Base-by-base conservation (phyloP, 2,329 filamentous ascomycete genomes). In the Phaeomoniella chlamydospora region DNA sequence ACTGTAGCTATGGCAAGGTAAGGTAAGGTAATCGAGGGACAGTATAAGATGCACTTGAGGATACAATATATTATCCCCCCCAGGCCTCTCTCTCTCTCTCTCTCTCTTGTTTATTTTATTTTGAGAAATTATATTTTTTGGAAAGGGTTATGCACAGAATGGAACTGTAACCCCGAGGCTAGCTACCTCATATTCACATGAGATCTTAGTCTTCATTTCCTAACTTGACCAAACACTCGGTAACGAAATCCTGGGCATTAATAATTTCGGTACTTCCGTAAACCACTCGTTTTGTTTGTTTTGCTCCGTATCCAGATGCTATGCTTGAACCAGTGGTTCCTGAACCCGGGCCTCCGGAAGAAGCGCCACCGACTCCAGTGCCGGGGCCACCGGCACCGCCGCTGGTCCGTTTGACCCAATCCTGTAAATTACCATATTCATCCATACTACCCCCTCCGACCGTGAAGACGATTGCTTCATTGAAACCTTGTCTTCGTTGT, bases 381-480 rank as follows among this genome's bases (percentile, higher is more conserved):
- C 64, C 65, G n/a, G n/a, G n/a, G 22, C 59, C 59, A 11, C 74
- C 74, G 33, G 68, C 67, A 33, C 55, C 58, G 29, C 63, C 64
- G 35, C 61, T 68, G 3, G 84, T 86, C 44, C 88, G 71, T 55
- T 74, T 76, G 4, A 88, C 85, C 90, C 90, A 98, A 53, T 96
- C 90, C 54, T 94, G 85, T 54, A 98, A 56, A 57, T 98, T 98
- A 14, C 87, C 88, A 54, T 96, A 98, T 56, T 98, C 90, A 48
- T 98, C 90, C 83, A 98, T 96, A 54, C 86, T 94, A 30, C 90
- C 90, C 33, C 92, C 90, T 3, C 90, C 90, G 3, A 92, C 85
- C 0, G 84, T 88, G 53, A 94, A 94, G n/a, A 94, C 84, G 37
- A 94, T 79, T 1, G 85, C 83, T 50, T 94, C 87, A 34, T 75